Conservation (phyloP, 164 flowering plant species). For the Stephania japonica region DNA sequence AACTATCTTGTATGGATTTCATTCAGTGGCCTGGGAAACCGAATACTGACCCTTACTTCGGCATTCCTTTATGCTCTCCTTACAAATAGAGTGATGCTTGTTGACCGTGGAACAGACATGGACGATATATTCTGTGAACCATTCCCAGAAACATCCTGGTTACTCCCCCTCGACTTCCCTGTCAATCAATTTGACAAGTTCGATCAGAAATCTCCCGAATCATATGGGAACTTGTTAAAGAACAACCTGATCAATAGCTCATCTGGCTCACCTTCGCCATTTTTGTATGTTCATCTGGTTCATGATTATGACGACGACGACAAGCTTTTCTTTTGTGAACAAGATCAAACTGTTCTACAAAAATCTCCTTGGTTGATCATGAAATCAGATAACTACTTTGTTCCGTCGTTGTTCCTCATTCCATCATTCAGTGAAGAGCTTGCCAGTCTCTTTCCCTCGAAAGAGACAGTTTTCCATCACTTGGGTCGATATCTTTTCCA, state of each 20-base stretch:
- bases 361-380: constrained; percentile 65
- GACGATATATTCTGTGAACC: constrained; percentile 84
- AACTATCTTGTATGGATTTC: constrained; percentile 78
- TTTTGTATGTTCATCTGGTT: constrained; percentile 60
- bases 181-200: constrained; percentile 40
- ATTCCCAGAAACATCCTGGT: constrained; percentile 70
- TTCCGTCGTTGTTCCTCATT: constrained; percentile 75
- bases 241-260: constrained; percentile 19
- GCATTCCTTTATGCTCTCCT: constrained; percentile 81
- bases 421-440: constrained; percentile 64
- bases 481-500: constrained; percentile 78
- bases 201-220: constrained; percentile 36
- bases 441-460: constrained; percentile 55
- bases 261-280: constrained; percentile 19
- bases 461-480: constrained; percentile 69
- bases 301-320: constrained; percentile 72
- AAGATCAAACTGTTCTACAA: constrained; percentile 51
- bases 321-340: constrained; percentile 81
- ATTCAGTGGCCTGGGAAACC: constrained; percentile 74
- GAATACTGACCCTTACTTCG: constrained; percentile 65
- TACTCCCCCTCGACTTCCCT: constrained; percentile 69
- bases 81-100: constrained; percentile 68
- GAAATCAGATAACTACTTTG: constrained; percentile 68
- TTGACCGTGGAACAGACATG: constrained; percentile 64
- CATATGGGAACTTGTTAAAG: constrained; percentile 59